These are phyloP conservation scores for Hypoxylon sp. DNA, from an alignment of 2,329 filamentous ascomycete genomes.

Conservation along the genomic window DNA sequence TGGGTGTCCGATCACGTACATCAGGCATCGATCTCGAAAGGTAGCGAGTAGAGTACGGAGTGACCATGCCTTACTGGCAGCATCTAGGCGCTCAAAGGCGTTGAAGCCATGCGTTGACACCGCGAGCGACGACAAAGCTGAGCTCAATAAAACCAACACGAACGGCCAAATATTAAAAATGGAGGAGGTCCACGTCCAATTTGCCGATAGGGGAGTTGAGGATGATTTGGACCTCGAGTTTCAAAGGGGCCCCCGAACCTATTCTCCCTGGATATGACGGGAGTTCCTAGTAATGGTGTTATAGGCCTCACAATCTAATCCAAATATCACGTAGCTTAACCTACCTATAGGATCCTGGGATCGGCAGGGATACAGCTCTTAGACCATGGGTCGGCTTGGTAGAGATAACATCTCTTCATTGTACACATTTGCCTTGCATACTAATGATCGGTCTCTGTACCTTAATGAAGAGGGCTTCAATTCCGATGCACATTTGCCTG, in stretches of 20 bases:
- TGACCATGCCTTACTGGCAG: neutral
- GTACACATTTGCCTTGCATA: no score
- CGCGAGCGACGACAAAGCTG: conserved; percentile 12
- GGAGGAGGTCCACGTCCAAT: conserved; percentile 30
- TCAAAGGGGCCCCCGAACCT: conserved; percentile 16
- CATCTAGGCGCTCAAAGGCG: conserved; percentile 5
- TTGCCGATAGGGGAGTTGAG: conserved; percentile 4
- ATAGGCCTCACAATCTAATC: neutral
- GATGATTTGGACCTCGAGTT: conserved; percentile 16
- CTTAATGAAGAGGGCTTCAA: no score
- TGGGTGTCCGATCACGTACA: conserved; percentile 14
- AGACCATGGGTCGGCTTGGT: neutral
- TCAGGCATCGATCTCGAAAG: conserved; percentile 18
- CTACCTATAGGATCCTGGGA: neutral
- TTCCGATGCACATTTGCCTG: no score
- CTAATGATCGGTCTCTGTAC: no score
- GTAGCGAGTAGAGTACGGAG: conserved; percentile 15
- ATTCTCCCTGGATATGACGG: conserved; percentile 21
- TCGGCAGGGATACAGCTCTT: neutral
- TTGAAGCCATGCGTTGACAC: neutral
- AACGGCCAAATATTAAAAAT: conserved; percentile 22
- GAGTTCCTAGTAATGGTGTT: neutral
- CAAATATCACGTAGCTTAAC: neutral
- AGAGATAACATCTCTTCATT: no score
- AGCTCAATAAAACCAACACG: neutral